Evolutionary conservation across 495 filamentous ascomycete genomes (phyloP).

Genomic region (Tuber brumale): DNA sequence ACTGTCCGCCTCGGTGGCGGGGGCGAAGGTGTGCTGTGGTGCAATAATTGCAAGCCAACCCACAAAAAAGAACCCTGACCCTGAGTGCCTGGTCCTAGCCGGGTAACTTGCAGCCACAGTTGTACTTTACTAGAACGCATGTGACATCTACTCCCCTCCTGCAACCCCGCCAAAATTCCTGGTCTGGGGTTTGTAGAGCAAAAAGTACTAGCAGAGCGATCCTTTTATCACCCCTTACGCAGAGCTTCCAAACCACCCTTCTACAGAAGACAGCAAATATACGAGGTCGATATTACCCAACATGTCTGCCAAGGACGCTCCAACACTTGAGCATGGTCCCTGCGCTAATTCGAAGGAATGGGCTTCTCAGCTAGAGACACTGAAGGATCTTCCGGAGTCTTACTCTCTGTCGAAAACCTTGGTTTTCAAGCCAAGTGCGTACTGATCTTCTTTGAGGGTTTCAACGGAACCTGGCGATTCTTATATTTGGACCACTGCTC

Average conservation of each 20-base stretch:
- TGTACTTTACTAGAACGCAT: too few species aligned
- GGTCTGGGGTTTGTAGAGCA: background rate
- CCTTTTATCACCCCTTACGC: background rate
- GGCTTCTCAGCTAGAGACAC: slow-evolving; percentile 37
- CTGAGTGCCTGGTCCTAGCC: too few species aligned
- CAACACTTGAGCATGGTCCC: slow-evolving; percentile 34
- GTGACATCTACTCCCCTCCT: background rate
- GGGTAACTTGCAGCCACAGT: background rate
- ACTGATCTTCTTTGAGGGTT: slow-evolving; percentile 9
- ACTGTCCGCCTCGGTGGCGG: background rate
- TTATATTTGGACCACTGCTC: background rate
- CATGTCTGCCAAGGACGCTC: slow-evolving; percentile 37
- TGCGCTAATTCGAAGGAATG: slow-evolving; percentile 37
- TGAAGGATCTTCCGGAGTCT: slow-evolving; percentile 33
- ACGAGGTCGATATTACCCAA: background rate
- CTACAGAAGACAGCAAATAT: background rate
- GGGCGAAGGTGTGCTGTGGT: background rate
- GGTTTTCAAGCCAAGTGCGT: slow-evolving; percentile 43
- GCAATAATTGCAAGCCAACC: background rate
- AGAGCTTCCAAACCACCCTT: background rate
- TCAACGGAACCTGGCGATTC: background rate
- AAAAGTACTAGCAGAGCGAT: background rate
- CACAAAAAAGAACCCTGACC: background rate
- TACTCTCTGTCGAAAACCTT: slow-evolving; percentile 41
- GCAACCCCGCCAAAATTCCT: background rate